A percentile compares a stretch with the other conserved stretches of the same genome.
Conservation (phyloP, 2,329 filamentous ascomycete genomes). For the Dendrostoma leiphaemia region DNA sequence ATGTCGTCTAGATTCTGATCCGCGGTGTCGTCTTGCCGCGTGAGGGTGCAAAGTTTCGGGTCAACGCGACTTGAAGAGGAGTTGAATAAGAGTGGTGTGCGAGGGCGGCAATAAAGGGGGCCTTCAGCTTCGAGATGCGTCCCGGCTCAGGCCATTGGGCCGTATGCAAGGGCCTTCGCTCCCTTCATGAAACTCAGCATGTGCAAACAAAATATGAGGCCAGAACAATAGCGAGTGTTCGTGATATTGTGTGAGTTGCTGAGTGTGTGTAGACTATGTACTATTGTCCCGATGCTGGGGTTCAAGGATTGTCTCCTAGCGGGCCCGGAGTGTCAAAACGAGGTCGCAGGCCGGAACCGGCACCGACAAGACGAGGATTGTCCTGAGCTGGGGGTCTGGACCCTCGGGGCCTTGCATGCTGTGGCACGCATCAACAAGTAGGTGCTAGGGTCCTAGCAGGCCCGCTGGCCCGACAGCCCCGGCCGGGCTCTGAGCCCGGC, state of each 20-base stretch:
- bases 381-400: neutral
- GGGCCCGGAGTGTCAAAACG: neutral
- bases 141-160: neutral
- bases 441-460: no score
- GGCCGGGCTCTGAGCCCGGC: no score
- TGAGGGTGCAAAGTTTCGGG: neutral
- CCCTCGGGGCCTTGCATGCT: no score
- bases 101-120: neutral
- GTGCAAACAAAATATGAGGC: neutral
- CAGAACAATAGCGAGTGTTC: slow-evolving; percentile 7
- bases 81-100: neutral
- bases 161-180: neutral
- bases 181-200: neutral
- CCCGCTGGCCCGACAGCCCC: no score
- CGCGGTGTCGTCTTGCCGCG: neutral
- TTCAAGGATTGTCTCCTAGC: neutral
- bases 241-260: slow-evolving; percentile 8
- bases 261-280: no score
- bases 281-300: neutral
- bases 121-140: neutral
- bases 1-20: neutral
- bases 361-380: neutral
- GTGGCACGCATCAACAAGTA: no score
- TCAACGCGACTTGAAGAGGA: neutral
- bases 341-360: slow-evolving; percentile 11